Base-by-base conservation (phyloP, 352 stramenopile species). In the Phytophthora macrochlamydospora region DNA sequence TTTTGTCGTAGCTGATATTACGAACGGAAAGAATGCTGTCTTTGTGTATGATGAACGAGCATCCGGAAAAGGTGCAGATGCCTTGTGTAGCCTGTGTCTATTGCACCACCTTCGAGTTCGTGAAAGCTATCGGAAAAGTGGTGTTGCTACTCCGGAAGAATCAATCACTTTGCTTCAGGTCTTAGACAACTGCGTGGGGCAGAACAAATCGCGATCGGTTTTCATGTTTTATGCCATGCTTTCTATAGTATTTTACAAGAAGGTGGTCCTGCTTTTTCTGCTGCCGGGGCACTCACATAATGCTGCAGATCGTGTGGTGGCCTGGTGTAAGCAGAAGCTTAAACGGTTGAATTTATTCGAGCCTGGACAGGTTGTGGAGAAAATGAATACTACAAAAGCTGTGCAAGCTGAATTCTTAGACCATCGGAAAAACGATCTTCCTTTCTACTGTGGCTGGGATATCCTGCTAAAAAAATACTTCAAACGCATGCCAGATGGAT, bases 201-300 rank as follows among this genome's bases (percentile, higher is more conserved):
- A 65, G 30, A 57, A 65, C 30, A 65, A 65, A 24, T 58, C 58
- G 1, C 58, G 58, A 2, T 3, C 18, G 2, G 58, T 58, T 9
- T 54, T 65, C 32, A 58, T 53, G 38, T 65, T 54, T 28, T 65
- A 54, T 40, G 58, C 58, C 2, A 65, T 65, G 58, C 12, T 65
- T 1, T 65, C 48, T 2, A 45, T 48, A 14, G 48, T 65, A 2
- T 57, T 53, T 5, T 65, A 54, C 58, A 65, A 49, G 30, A 45
- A 51, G 24, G 56, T 64, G 11, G 38, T 56, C 0, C n/a, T 63
- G 7, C 14, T 64, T 1, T 64, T 45, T 45, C 30, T 57, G 13
- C 35, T 64, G 30, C 58, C 40, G 1, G 58, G 58, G 0, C 49
- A 65, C 44, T 58, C 38, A 4, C 58, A 58, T 7, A 58, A 65